Percentiles rank a stretch among this genome's conserved stretches.
Evolutionary conservation across 176 grass and related monocot genomes (phyloP).

Genomic region (Luzula sylvatica): DNA sequence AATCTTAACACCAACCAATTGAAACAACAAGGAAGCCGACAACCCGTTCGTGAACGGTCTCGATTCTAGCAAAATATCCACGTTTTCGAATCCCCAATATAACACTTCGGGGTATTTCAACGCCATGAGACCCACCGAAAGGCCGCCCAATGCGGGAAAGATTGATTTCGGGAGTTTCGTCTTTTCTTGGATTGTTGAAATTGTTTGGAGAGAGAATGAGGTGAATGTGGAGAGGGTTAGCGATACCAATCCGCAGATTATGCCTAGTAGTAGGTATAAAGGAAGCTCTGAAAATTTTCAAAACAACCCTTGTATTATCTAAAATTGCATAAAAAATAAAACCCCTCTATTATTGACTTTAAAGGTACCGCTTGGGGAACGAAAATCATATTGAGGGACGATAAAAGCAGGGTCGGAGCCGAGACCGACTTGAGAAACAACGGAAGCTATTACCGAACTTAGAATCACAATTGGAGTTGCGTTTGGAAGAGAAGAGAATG

Average conservation of each 20-base stretch:
- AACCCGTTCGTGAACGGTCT: conserved; percentile 62
- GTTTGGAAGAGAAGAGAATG: conserved; percentile 63
- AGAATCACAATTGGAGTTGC: conserved; percentile 89
- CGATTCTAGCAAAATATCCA: conserved; percentile 84
- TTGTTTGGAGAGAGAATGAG: conserved; percentile 40
- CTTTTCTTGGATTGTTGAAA: conserved; percentile 45
- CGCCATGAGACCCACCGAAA: conserved; percentile 80
- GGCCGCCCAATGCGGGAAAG: conserved; percentile 64
- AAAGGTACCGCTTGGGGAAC: conserved; percentile 66
- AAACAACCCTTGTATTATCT: conserved; percentile 52
- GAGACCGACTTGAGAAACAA: conserved; percentile 79
- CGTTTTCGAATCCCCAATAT: conserved; percentile 96
- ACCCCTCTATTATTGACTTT: too few species aligned
- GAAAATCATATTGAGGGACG: conserved; percentile 86
- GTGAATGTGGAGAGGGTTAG: conserved; percentile 60
- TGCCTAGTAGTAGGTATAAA: conserved; percentile 81
- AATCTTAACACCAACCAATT: conserved; percentile 87
- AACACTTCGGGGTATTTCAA: conserved; percentile 82
- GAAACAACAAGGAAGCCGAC: conserved; percentile 49
- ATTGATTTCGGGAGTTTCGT: conserved; percentile 50
- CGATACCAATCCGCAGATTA: conserved; percentile 79
- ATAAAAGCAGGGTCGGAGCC: conserved; percentile 83
- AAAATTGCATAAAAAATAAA: too few species aligned
- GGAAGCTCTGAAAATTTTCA: conserved; percentile 90
- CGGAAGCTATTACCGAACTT: conserved; percentile 90